Evolutionary conservation across 2,329 filamentous ascomycete species (phyloP).

Genomic region (Fusarium abutilonis): DNA sequence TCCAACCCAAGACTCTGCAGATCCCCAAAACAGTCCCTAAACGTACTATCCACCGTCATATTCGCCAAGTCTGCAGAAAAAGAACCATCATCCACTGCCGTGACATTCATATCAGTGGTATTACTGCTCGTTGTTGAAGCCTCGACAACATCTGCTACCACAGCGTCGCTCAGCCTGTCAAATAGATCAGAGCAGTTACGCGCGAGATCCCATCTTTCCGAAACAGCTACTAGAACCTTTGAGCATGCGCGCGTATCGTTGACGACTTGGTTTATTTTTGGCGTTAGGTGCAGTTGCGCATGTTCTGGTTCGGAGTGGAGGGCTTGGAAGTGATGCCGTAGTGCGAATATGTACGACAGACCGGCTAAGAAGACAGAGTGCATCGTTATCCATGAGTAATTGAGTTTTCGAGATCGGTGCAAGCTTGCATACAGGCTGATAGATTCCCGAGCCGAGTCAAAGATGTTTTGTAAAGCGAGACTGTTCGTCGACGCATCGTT

Average conservation of each 20-base stretch:
- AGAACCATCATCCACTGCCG: conserved; percentile 7
- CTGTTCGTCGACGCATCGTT: conserved; percentile 42
- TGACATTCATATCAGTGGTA: background rate
- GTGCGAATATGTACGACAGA: conserved; percentile 55
- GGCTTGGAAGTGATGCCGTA: conserved; percentile 53
- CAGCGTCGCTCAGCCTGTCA: conserved; percentile 55
- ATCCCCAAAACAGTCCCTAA: conserved; percentile 52
- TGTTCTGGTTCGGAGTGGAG: conserved; percentile 21
- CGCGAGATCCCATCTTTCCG: conserved; percentile 54
- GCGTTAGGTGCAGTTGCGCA: conserved; percentile 45
- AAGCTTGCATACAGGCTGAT: conserved; percentile 57
- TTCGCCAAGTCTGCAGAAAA: conserved; percentile 27
- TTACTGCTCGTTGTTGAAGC: conserved; percentile 1
- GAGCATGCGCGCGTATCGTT: conserved; percentile 56
- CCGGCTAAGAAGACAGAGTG: conserved; percentile 60
- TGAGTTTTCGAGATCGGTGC: conserved; percentile 57
- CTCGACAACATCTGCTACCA: conserved; percentile 53
- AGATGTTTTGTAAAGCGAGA: conserved; percentile 50
- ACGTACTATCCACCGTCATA: conserved; percentile 52
- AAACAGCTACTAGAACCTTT: conserved; percentile 56
- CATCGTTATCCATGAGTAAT: conserved; percentile 61
- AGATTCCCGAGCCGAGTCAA: conserved; percentile 51
- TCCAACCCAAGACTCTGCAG: conserved; percentile 38
- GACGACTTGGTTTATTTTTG: conserved; percentile 55
- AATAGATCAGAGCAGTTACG: conserved; percentile 56